Conservation (phyloP, 1,284 basidiomycete species). For the Trichosporon asahii region DNA sequence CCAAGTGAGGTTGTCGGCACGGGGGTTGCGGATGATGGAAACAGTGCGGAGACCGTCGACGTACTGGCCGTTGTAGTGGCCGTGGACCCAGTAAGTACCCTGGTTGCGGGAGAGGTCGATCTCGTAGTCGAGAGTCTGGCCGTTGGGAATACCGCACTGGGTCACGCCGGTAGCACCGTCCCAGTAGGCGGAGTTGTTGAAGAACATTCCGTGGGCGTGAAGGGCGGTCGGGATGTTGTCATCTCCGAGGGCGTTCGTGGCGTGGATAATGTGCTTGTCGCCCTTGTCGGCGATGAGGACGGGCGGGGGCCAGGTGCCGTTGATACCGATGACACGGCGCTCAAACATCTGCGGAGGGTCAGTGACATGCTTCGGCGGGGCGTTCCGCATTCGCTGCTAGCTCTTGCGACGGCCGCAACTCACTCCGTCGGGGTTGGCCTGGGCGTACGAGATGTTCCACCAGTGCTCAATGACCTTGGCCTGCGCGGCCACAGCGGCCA, state of each 20-base stretch:
- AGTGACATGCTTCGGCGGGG: neutral
- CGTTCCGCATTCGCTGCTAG: neutral
- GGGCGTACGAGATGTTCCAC: conserved; percentile 53
- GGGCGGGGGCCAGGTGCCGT: conserved; percentile 80
- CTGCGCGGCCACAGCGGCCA: conserved; percentile 26
- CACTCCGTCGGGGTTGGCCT: conserved; percentile 53
- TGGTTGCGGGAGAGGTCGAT: conserved; percentile 60
- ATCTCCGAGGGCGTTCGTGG: conserved; percentile 64
- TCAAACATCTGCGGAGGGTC: conserved; percentile 41
- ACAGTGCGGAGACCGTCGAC: conserved; percentile 56
- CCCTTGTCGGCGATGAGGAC: conserved; percentile 67
- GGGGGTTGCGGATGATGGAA: conserved; percentile 68
- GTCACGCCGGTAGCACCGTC: conserved; percentile 80
- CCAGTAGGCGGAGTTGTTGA: conserved; percentile 78
- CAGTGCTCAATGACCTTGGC: conserved; percentile 49
- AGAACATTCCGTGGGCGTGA: conserved; percentile 91
- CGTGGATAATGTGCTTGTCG: conserved; percentile 66
- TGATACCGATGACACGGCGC: conserved; percentile 77
- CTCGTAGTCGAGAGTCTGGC: conserved; percentile 69
- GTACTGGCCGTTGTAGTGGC: conserved; percentile 67
- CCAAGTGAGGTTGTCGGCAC: conserved; percentile 60
- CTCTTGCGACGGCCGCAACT: conserved; percentile 15
- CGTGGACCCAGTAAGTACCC: conserved; percentile 89
- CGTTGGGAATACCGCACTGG: conserved; percentile 84
- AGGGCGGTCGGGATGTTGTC: conserved; percentile 56